Base-by-base conservation (phyloP, 2,329 filamentous ascomycete genomes). In the Verticillium zaregamsianum region DNA sequence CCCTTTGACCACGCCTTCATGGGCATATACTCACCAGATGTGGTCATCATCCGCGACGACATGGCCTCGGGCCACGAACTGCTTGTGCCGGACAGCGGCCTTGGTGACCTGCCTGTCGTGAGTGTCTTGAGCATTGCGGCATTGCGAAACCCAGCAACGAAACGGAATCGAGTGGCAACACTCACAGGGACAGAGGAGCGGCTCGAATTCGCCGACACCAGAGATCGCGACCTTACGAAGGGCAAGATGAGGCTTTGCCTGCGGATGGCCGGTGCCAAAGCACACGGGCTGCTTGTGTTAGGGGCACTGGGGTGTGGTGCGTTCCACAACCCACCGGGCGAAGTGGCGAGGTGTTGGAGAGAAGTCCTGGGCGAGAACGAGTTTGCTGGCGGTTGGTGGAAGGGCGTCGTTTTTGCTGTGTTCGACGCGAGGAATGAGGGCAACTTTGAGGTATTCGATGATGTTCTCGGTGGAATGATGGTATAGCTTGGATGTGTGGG, bases 251-350 rank as follows among this genome's bases (percentile, higher is more conserved):
- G 86, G 25, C 69, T 88, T 20, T 79, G 81, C 20, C 72, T 91
- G 59, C 79, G 88, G 5, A 81, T 87, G 61, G 86, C 87, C 2
- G 87, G 81, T n/a, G 70, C 70, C 5, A 77, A 83, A 32, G 79
- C 78, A 1, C 86, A 90, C 67, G 76, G 80, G 25, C 77, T 81
- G 66, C 73, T 92, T 9, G 84, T 92, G 5, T 77, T 92, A 1
- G 89, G 89, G 0, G 88, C 89, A 0, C 69, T 92, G 58, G 89
- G 89, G 0, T 92, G 89, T 67, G 89, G 89, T 3, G 87, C 83
- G 0, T 90, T 90, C 70, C 67, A 66, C 0, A 90, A 91, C 69
- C 89, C 89, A 9, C 79, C 79, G 0, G 73, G 76, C 35, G 85
- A 86, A 64, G 84, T 91, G n/a, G 87, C 85, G 2, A 63, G 74